These are phyloP conservation scores for Cercospora zeina DNA, from an alignment of 2,329 filamentous ascomycete genomes.

Conservation along the genomic window DNA sequence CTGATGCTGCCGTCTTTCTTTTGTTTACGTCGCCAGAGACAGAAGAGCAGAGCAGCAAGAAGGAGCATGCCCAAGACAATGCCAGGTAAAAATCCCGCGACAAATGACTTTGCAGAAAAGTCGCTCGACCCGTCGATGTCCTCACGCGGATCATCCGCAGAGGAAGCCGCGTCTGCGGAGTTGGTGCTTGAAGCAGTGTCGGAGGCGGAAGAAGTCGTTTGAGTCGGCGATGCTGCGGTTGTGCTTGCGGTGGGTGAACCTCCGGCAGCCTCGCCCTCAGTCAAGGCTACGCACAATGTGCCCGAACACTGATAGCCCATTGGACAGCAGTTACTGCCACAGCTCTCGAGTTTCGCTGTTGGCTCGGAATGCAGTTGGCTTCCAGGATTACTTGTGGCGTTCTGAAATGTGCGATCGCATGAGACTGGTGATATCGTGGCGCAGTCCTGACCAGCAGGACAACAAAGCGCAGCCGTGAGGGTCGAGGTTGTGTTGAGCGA, in stretches of 20 bases:
- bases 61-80: conserved; percentile 37
- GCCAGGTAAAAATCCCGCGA: conserved; percentile 41
- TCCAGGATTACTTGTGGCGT: conserved; percentile 57
- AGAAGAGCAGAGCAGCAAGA: conserved; percentile 34
- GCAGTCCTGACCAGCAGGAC: conserved; percentile 61
- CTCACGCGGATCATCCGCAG: conserved; percentile 14
- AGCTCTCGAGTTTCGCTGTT: conserved; percentile 56
- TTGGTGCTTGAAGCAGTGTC: conserved; percentile 48
- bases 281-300: conserved; percentile 57
- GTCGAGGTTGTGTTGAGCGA: conserved; percentile 62
- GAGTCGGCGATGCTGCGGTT: conserved; percentile 11
- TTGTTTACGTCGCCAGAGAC: conserved; percentile 28
- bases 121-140: conserved; percentile 15
- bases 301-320: conserved; percentile 67
- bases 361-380: conserved; percentile 68
- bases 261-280: conserved; percentile 19
- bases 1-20: conserved; percentile 20
- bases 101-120: conserved; percentile 40
- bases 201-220: conserved; percentile 1
- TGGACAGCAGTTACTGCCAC: conserved; percentile 66
- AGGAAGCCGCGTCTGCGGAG: conserved; percentile 14
- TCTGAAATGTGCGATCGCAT: conserved; percentile 64
- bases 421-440: conserved; percentile 62
- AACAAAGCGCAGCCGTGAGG: conserved; percentile 70
- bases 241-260: conserved; percentile 16